These are phyloP conservation scores for Simplicillium aogashimaense DNA, from an alignment of 2,329 filamentous ascomycete species.

Conservation along the genomic window DNA sequence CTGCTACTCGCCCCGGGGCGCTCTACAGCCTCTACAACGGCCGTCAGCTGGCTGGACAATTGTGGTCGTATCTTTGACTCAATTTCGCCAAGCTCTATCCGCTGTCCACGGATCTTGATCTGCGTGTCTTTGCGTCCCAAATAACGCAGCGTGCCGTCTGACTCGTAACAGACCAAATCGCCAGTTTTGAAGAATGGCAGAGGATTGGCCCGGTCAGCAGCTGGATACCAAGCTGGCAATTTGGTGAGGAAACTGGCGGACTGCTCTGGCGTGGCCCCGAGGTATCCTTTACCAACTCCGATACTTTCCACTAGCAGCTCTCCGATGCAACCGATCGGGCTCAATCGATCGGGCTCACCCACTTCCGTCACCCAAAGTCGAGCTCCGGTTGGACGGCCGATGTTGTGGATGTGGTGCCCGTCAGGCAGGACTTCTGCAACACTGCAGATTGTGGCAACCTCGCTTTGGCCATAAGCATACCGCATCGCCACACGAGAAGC, in stretches of 20 bases:
- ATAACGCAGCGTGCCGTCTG: conserved; percentile 26
- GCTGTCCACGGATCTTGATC: conserved; percentile 45
- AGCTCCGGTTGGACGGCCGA: conserved; percentile 7
- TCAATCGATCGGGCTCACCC: conserved; percentile 1
- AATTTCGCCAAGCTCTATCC: conserved; percentile 30
- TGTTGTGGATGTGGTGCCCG: conserved; percentile 1
- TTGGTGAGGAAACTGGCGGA: not conserved
- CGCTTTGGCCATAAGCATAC: conserved; percentile 27
- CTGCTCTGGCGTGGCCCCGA: conserved; percentile 4
- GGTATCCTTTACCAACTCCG: conserved; percentile 10
- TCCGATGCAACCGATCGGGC: conserved; percentile 8
- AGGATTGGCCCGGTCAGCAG: conserved; percentile 4
- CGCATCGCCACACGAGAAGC: conserved; percentile 19
- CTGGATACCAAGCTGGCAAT: conserved; percentile 12
- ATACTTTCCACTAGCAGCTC: conserved; percentile 13
- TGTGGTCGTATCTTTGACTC: conserved; percentile 1
- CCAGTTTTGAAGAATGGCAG: conserved; percentile 29
- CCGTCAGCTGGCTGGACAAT: not conserved
- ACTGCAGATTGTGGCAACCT: conserved; percentile 6
- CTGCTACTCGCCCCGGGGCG: too few relatives aligned
- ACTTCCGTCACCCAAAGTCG: conserved; percentile 9
- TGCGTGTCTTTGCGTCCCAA: too few relatives aligned
- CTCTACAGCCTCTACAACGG: conserved; percentile 1
- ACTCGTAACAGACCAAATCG: conserved; percentile 28
- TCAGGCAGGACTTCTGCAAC: not conserved